A percentile compares a stretch with the other conserved stretches of the same genome.
phyloP scores from a whole-genome alignment of 2,329 filamentous ascomycete species.

The Neoscytalidium dimidiatum region DNA sequence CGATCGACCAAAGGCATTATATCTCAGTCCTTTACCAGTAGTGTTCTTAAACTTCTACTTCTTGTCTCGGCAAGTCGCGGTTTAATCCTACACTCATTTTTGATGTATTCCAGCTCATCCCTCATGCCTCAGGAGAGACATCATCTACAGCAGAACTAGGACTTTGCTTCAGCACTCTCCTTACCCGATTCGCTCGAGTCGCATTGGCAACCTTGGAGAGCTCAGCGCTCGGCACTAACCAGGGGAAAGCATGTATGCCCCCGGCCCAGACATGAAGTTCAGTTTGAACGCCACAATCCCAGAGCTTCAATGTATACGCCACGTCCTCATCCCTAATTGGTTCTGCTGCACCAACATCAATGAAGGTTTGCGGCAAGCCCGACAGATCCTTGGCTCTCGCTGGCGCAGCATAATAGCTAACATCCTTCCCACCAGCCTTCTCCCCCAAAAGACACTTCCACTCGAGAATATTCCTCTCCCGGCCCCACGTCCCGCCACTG shows the following conservation, averaged over 20 bases:
- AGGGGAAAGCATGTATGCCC: neutral
- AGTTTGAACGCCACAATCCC: conserved; percentile 43
- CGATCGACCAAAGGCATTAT: too few relatives aligned
- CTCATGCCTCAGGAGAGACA: neutral
- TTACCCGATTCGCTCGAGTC: neutral
- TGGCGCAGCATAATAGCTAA: conserved; percentile 41
- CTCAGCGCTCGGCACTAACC: neutral
- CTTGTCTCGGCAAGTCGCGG: too few relatives aligned
- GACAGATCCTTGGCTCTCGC: conserved; percentile 33
- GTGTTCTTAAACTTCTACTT: too few relatives aligned
- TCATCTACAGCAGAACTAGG: neutral
- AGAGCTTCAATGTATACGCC: conserved; percentile 43
- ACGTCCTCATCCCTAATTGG: conserved; percentile 47
- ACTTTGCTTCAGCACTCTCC: neutral
- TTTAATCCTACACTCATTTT: too few relatives aligned
- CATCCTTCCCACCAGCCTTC: conserved; percentile 33
- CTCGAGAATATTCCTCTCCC: conserved; percentile 42
- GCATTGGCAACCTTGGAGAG: neutral
- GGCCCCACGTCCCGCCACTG: conserved; percentile 38
- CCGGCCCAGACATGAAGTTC: conserved; percentile 50
- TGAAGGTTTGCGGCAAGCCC: conserved; percentile 46
- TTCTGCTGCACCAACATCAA: conserved; percentile 48
- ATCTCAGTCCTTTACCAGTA: too few relatives aligned
- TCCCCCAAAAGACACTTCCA: conserved; percentile 47
- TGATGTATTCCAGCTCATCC: neutral